A percentile compares a stretch with the other conserved stretches of the same genome.
phyloP scores from a whole-genome alignment of 2,329 filamentous ascomycete genomes.

The Colletotrichum tropicale region DNA sequence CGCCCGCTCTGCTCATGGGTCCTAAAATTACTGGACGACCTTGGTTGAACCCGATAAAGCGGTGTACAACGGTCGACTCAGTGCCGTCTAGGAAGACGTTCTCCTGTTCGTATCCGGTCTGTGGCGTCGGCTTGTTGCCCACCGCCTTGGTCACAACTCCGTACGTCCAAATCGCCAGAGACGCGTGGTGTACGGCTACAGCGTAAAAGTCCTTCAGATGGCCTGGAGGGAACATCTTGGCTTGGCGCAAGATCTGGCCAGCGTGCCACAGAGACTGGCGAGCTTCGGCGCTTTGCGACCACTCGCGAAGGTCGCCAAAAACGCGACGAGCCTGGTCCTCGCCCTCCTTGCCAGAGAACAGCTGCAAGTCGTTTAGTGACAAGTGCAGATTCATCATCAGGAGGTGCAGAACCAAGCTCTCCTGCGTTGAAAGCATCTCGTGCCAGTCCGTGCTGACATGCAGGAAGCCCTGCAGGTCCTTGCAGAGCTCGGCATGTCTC shows the following conservation, averaged over 20 bases:
- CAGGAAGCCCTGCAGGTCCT: conserved; percentile 56
- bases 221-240: conserved; percentile 55
- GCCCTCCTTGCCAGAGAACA: conserved; percentile 71
- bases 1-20: conserved; percentile 28
- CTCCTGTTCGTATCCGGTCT: conserved; percentile 37
- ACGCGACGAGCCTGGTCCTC: conserved; percentile 67
- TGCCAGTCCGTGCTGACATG: conserved; percentile 45
- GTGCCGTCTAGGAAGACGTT: conserved; percentile 61
- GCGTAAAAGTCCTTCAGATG: conserved; percentile 70
- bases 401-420: conserved; percentile 55
- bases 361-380: conserved; percentile 68
- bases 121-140: conserved; percentile 28
- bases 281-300: conserved; percentile 59
- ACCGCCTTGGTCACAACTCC: conserved; percentile 59
- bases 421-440: conserved; percentile 47
- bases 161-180: conserved; percentile 72
- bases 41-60: conserved; percentile 62
- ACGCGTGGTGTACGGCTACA: conserved; percentile 71
- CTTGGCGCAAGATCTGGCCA: conserved; percentile 68
- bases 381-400: conserved; percentile 69
- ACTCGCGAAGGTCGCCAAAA: conserved; percentile 62
- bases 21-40: conserved; percentile 57
- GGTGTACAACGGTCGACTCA: conserved; percentile 55
- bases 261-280: conserved; percentile 71
- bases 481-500: conserved; percentile 67